These are phyloP conservation scores for Baeospora myosura DNA, from an alignment of 1,284 basidiomycete genomes.

Conservation along the genomic window DNA sequence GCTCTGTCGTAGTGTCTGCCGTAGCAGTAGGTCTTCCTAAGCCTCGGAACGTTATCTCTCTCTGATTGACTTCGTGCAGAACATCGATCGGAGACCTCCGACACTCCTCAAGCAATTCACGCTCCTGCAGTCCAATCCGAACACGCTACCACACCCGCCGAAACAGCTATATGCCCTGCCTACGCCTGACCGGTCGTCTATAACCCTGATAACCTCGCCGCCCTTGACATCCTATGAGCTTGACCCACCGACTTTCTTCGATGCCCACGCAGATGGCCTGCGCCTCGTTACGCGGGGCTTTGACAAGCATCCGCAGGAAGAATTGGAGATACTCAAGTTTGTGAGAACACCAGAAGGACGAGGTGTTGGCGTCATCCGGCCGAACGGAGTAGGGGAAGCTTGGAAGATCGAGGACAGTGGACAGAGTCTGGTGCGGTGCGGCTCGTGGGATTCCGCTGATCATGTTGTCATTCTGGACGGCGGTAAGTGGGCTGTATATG, in stretches of 20 bases:
- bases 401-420: conserved; percentile 46
- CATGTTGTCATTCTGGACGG: conserved; percentile 59
- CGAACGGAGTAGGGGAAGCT: conserved; percentile 47
- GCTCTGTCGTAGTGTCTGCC: conserved; percentile 64
- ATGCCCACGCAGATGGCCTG: conserved; percentile 48
- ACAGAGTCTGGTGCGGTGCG: conserved; percentile 34
- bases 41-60: neutral
- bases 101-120: conserved; percentile 75
- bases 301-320: conserved; percentile 37
- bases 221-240: conserved; percentile 53
- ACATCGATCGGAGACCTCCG: conserved; percentile 84
- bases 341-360: conserved; percentile 70
- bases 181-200: conserved; percentile 30
- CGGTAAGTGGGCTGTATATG: conserved; percentile 28
- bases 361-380: conserved; percentile 59
- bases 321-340: conserved; percentile 48
- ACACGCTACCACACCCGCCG: conserved; percentile 38
- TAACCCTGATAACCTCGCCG: conserved; percentile 55
- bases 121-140: conserved; percentile 54
- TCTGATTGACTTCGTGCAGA: conserved; percentile 34
- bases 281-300: conserved; percentile 29
- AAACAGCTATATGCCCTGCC: conserved; percentile 49
- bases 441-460: conserved; percentile 48
- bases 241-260: conserved; percentile 50
- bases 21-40: conserved; percentile 51